A percentile compares a stretch with the other conserved stretches of the same genome.
Evolutionary conservation across 768 basidiomycete species (phyloP).

Genomic region (Auricularia sp.): DNA sequence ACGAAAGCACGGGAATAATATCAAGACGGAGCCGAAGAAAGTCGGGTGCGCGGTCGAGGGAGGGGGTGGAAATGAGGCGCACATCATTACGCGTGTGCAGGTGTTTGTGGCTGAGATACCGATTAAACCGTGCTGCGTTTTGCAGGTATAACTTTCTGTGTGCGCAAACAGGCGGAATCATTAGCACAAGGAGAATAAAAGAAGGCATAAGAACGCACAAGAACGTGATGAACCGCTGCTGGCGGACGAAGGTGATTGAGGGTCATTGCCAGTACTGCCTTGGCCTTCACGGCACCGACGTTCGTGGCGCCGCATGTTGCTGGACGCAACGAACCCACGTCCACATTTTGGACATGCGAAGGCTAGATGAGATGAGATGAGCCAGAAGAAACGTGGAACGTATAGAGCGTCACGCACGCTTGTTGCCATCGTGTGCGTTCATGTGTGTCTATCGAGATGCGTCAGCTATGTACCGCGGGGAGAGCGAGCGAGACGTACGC

Average conservation of each 20-base stretch:
- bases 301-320: conserved; percentile 1
- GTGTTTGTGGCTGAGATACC: too few relatives aligned
- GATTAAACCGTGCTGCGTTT: too few relatives aligned
- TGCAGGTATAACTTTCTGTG: too few relatives aligned
- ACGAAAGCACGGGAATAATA: too few relatives aligned
- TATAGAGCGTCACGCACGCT: neutral
- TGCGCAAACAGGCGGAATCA: too few relatives aligned
- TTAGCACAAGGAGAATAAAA: too few relatives aligned
- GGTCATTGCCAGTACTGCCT: neutral
- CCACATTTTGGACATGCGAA: neutral
- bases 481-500: neutral
- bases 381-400: neutral
- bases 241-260: neutral
- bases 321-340: neutral
- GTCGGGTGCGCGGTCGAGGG: too few relatives aligned
- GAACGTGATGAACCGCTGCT: neutral
- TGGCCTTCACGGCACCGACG: neutral
- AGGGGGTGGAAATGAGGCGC: too few relatives aligned
- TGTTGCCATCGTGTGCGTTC: neutral
- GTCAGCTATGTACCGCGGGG: neutral
- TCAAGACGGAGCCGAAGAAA: too few relatives aligned
- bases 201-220: neutral
- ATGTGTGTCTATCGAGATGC: neutral
- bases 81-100: too few relatives aligned
- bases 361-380: neutral